A percentile compares a stretch with the other conserved stretches of the same genome.
phyloP scores from a whole-genome alignment of 106 monocot species.

The Dendrobium chrysotoxum region DNA sequence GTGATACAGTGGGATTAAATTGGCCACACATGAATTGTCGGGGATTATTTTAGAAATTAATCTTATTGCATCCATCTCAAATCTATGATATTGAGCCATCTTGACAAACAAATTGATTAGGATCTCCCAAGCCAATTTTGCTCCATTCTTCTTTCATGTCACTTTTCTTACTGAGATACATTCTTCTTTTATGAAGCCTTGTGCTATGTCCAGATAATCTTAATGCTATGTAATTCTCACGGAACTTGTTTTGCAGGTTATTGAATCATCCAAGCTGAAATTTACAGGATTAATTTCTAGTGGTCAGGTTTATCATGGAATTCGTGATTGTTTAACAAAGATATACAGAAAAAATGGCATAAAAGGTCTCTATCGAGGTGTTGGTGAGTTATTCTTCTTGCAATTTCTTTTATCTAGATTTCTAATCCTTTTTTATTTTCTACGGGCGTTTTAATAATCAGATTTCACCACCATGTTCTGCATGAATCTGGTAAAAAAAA shows the following conservation, averaged over 20 bases:
- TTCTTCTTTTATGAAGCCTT: background rate
- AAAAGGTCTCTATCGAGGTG: slow-evolving; percentile 81
- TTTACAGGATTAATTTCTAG: slow-evolving; percentile 23
- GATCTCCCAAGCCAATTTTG: too few species aligned
- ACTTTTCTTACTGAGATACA: background rate
- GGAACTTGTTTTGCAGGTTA: slow-evolving; percentile 45
- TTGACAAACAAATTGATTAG: too few species aligned
- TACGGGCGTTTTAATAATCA: too few species aligned
- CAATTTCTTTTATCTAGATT: background rate
- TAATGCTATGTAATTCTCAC: background rate
- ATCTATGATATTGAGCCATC: background rate
- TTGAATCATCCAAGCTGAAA: slow-evolving; percentile 29
- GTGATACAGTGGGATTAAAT: too few species aligned
- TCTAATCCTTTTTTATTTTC: background rate
- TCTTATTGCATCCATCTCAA: too few species aligned
- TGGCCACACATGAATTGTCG: too few species aligned
- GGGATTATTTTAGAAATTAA: too few species aligned
- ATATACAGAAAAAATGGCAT: slow-evolving; percentile 70
- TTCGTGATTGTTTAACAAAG: slow-evolving; percentile 70
- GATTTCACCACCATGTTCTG: too few species aligned
- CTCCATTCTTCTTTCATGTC: too few species aligned
- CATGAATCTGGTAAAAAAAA: too few species aligned
- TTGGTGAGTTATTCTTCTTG: slow-evolving; percentile 39
- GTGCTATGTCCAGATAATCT: background rate
- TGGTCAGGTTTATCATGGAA: slow-evolving; percentile 64